These are phyloP conservation scores for Solanum hybrid DNA, from an alignment of 305 asterid genomes.

Conservation along the genomic window DNA sequence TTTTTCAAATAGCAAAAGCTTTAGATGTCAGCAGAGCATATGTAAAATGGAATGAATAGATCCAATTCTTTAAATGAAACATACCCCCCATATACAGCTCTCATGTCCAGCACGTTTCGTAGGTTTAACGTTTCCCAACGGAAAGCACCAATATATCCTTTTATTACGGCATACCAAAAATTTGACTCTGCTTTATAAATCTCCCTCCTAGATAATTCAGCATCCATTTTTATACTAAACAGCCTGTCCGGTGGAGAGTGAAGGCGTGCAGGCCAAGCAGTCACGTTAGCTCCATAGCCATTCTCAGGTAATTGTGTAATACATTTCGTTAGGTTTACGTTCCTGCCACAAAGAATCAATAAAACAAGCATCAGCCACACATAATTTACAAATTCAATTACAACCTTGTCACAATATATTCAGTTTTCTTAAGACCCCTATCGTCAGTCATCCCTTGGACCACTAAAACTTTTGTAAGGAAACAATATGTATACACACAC, in stretches of 20 bases:
- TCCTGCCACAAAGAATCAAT: conserved; percentile 21
- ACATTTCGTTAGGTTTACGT: conserved; percentile 31
- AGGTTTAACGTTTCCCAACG: conserved; percentile 22
- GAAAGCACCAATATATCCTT: conserved; percentile 39
- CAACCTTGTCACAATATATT: background rate
- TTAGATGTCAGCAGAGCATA: background rate
- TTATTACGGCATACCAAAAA: conserved; percentile 39
- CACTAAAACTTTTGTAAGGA: background rate
- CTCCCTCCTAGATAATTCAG: conserved; percentile 44
- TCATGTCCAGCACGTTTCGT: conserved; percentile 70
- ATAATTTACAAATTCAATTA: background rate
- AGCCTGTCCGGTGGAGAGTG: conserved; percentile 56
- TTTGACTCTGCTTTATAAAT: conserved; percentile 52
- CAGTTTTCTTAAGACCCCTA: background rate
- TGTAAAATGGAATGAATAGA: background rate
- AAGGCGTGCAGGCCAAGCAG: conserved; percentile 59
- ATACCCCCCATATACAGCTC: conserved; percentile 71
- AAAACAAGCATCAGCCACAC: background rate
- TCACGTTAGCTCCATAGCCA: conserved; percentile 41
- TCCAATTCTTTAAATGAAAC: background rate
- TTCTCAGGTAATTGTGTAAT: conserved; percentile 46
- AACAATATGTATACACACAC: background rate
- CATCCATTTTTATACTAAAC: conserved; percentile 57
- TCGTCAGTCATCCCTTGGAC: background rate
- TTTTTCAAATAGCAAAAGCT: background rate